phyloP scores from a whole-genome alignment of 1,139 yeast species.

The Saccharomyces hybrid region DNA sequence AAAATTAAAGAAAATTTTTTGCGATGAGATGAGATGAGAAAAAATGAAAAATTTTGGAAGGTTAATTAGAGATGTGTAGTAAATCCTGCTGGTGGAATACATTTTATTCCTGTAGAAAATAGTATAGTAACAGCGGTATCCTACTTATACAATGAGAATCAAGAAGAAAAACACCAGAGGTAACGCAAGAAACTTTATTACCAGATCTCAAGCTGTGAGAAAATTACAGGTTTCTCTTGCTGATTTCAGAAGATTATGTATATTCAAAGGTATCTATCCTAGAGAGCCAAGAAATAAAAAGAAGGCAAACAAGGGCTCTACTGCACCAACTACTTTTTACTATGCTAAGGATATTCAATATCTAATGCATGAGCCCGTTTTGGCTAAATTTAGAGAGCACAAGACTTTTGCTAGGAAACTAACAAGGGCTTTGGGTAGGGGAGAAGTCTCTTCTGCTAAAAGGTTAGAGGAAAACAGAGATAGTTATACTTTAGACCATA shows the following conservation, averaged over 20 bases:
- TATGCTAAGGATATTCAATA: slow-evolving; percentile 92
- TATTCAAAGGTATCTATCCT: slow-evolving; percentile 93
- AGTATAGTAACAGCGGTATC: neutral
- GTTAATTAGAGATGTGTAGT: neutral
- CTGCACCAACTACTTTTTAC: slow-evolving; percentile 92
- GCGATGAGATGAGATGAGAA: slow-evolving; percentile 23
- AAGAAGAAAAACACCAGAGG: slow-evolving; percentile 83
- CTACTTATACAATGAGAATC: slow-evolving; percentile 34
- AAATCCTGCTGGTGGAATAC: neutral
- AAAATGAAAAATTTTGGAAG: slow-evolving; percentile 9
- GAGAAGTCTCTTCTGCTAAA: slow-evolving; percentile 85
- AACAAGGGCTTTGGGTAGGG: slow-evolving; percentile 83
- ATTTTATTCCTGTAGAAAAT: neutral
- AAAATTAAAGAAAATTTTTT: slow-evolving; percentile 1
- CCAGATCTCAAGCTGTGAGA: slow-evolving; percentile 92
- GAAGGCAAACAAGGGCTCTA: slow-evolving; percentile 95
- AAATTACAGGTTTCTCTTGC: slow-evolving; percentile 89
- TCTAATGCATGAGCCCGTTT: slow-evolving; percentile 88
- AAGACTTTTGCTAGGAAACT: slow-evolving; percentile 88
- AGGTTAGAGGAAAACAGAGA: slow-evolving; percentile 76
- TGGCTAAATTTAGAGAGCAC: slow-evolving; percentile 88
- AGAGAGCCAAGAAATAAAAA: slow-evolving; percentile 94
- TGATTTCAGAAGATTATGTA: slow-evolving; percentile 96
- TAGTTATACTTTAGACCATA: slow-evolving; percentile 76
- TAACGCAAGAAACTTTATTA: slow-evolving; percentile 85